These are phyloP conservation scores for Mycena polygramma DNA, from an alignment of 768 basidiomycete species.

Conservation along the genomic window DNA sequence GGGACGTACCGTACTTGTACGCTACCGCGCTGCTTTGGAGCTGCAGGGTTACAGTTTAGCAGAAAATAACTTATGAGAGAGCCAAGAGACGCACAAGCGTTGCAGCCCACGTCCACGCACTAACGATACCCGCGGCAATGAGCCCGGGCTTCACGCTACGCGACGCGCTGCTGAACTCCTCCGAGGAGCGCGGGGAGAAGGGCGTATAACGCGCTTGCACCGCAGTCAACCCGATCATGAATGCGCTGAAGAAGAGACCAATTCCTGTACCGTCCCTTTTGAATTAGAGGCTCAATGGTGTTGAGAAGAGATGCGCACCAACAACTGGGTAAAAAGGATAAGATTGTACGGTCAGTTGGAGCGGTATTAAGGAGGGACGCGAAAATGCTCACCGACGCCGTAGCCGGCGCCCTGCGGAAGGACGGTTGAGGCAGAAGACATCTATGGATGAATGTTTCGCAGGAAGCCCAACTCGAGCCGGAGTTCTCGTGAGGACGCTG, in stretches of 20 bases:
- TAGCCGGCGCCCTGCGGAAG: constrained; percentile 89
- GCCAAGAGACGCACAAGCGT: constrained; percentile 63
- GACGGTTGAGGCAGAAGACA: constrained; percentile 45
- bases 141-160: constrained; percentile 91
- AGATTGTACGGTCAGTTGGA: neutral
- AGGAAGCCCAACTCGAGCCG: neutral
- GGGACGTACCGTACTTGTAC: constrained; percentile 77
- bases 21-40: constrained; percentile 87
- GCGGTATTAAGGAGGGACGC: neutral
- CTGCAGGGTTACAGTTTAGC: constrained; percentile 42
- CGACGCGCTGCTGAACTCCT: constrained; percentile 88
- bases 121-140: constrained; percentile 93
- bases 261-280: constrained; percentile 65
- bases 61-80: neutral
- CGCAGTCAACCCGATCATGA: constrained; percentile 84
- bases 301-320: constrained; percentile 49
- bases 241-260: constrained; percentile 87
- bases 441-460: neutral
- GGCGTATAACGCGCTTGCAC: constrained; percentile 88
- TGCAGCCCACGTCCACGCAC: constrained; percentile 93
- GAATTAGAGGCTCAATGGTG: neutral
- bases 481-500: neutral
- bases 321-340: constrained; percentile 54
- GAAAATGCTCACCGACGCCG: constrained; percentile 59
- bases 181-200: constrained; percentile 82